Evolutionary conservation across 2,329 filamentous ascomycete species (phyloP).

Genomic region (Aspergillus tamarii): DNA sequence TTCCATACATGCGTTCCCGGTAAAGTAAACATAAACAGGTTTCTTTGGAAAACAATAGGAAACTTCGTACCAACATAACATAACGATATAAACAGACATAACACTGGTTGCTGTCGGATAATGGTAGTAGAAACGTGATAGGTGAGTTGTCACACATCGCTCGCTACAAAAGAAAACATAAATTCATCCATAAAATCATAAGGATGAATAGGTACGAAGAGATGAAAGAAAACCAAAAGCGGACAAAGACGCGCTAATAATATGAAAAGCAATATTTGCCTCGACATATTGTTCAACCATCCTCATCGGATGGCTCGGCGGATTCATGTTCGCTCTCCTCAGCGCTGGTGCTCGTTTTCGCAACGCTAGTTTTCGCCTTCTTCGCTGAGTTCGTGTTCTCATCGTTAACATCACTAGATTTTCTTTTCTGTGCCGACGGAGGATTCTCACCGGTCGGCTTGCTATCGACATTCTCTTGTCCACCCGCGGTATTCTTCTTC

Average conservation of each 20-base stretch:
- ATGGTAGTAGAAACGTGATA: slow-evolving; percentile 20
- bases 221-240: slow-evolving; percentile 13
- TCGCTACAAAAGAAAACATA: slow-evolving; percentile 32
- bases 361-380: slow-evolving; percentile 52
- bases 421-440: slow-evolving; percentile 52
- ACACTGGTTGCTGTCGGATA: slow-evolving; percentile 19
- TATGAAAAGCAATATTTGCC: neutral
- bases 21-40: slow-evolving; percentile 23
- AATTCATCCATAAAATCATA: slow-evolving; percentile 36
- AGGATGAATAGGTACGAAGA: slow-evolving; percentile 26
- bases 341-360: slow-evolving; percentile 49
- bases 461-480: slow-evolving; percentile 38
- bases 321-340: slow-evolving; percentile 58
- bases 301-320: slow-evolving; percentile 52
- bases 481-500: slow-evolving; percentile 55
- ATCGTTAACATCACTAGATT: slow-evolving; percentile 51
- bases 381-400: slow-evolving; percentile 49
- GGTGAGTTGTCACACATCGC: slow-evolving; percentile 37
- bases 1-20: slow-evolving; percentile 32
- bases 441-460: slow-evolving; percentile 38
- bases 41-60: slow-evolving; percentile 17
- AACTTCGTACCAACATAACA: slow-evolving; percentile 32
- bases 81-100: slow-evolving; percentile 35
- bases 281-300: slow-evolving; percentile 41
- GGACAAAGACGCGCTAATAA: neutral